A percentile compares a stretch with the other conserved stretches of the same genome.
Conservation (phyloP, 371 early-diverging fungal genomes). For the Massospora cicadina region DNA sequence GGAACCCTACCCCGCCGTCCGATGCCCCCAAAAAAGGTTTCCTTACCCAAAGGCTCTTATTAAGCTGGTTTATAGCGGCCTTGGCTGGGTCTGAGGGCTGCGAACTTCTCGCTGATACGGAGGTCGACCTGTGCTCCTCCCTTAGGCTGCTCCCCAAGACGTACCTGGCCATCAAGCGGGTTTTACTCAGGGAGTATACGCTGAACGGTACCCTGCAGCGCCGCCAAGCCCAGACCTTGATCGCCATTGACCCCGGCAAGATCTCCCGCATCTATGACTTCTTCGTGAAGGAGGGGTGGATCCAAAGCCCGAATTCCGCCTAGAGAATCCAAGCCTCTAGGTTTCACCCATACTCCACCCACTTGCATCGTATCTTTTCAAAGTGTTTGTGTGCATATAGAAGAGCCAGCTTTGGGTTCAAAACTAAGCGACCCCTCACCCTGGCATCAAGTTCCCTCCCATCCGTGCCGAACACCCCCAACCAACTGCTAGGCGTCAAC, state of each 20-base stretch:
- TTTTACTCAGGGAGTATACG: constrained; percentile 63
- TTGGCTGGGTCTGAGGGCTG: constrained; percentile 67
- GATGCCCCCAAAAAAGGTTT: neutral
- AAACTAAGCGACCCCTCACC: too few species aligned
- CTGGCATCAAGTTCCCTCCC: too few species aligned
- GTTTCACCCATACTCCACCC: too few species aligned
- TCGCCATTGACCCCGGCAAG: constrained; percentile 80
- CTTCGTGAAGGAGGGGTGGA: constrained; percentile 80
- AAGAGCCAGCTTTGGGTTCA: too few species aligned
- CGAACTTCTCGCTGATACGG: constrained; percentile 59
- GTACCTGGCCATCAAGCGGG: constrained; percentile 79
- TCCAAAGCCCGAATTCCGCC: too few species aligned
- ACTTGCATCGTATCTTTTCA: too few species aligned
- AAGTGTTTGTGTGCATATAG: too few species aligned
- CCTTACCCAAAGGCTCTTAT: neutral
- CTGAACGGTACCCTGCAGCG: constrained; percentile 46
- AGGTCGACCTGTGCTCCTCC: constrained; percentile 61
- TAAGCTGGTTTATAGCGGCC: constrained; percentile 24
- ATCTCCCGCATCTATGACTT: constrained; percentile 72
- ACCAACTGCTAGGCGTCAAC: too few species aligned
- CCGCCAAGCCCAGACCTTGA: constrained; percentile 52
- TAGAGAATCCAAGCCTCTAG: too few species aligned
- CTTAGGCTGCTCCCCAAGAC: constrained; percentile 68
- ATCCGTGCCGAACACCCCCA: too few species aligned
- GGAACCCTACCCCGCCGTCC: neutral